Evolutionary conservation across 2,329 filamentous ascomycete genomes (phyloP).

Genomic region (Venturia pyrina): DNA sequence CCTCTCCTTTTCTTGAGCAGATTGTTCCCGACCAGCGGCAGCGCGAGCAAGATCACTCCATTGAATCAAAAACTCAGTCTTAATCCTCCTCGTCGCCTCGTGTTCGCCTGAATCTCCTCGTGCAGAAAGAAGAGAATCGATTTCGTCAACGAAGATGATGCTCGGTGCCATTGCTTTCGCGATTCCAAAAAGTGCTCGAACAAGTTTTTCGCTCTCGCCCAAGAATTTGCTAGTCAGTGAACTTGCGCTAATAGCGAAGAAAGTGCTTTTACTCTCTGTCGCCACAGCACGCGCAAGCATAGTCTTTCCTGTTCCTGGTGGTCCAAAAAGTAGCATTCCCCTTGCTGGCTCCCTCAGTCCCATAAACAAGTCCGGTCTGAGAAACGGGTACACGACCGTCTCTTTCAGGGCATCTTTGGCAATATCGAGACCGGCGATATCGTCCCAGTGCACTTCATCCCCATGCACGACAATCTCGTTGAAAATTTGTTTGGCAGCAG

Average conservation of each 20-base stretch:
- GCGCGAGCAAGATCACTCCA: constrained; percentile 93
- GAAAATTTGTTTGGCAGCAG: constrained; percentile 79
- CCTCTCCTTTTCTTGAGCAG: constrained; percentile 54
- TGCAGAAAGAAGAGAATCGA: constrained; percentile 83
- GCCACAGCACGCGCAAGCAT: constrained; percentile 94
- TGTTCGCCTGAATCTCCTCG: constrained; percentile 70
- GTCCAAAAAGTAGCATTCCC: constrained; percentile 93
- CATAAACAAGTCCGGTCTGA: constrained; percentile 92
- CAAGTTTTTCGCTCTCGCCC: constrained; percentile 92
- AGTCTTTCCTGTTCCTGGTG: constrained; percentile 95
- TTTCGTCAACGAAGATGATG: constrained; percentile 98
- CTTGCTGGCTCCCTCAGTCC: constrained; percentile 86
- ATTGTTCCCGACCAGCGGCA: constrained; percentile 71
- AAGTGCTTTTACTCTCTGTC: constrained; percentile 87
- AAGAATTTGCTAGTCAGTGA: constrained; percentile 93
- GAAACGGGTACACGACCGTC: constrained; percentile 91
- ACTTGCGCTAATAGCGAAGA: constrained; percentile 93
- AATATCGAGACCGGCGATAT: constrained; percentile 81
- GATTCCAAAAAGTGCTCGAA: constrained; percentile 81
- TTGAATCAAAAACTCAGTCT: constrained; percentile 95
- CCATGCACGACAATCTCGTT: constrained; percentile 94
- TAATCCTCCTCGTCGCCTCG: constrained; percentile 86
- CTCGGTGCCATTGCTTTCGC: constrained; percentile 82
- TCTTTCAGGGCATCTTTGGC: constrained; percentile 91
- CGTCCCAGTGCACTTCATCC: constrained; percentile 89